phyloP scores from a whole-genome alignment of 1,139 yeast species.

The Sugiyamaella pinicola region DNA sequence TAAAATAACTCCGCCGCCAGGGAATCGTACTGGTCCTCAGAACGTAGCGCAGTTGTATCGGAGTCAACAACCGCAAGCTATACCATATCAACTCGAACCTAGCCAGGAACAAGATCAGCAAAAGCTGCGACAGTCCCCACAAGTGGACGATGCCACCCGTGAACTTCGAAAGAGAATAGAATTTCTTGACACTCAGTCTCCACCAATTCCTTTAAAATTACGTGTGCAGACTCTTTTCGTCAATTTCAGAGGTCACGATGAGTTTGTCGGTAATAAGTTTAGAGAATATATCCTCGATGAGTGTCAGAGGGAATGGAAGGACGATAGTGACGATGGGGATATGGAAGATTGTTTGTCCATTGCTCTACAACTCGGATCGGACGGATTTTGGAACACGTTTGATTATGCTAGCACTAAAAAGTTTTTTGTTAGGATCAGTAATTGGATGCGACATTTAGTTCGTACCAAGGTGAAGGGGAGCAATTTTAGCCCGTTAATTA shows the following conservation, averaged over 20 bases:
- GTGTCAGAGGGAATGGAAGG: slow-evolving; percentile 27
- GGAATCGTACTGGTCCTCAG: background rate
- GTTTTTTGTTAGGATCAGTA: slow-evolving; percentile 37
- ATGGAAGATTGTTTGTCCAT: slow-evolving; percentile 31
- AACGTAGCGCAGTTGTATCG: slow-evolving; percentile 15
- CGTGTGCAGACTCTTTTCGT: slow-evolving; percentile 4
- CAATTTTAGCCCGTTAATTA: slow-evolving; percentile 13
- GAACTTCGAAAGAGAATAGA: background rate
- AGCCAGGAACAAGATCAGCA: background rate
- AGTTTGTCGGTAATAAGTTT: slow-evolving; percentile 21
- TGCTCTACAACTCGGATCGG: slow-evolving; percentile 29
- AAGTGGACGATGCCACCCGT: background rate
- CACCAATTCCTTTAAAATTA: background rate
- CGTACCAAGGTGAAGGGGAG: slow-evolving; percentile 22
- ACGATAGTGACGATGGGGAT: slow-evolving; percentile 33
- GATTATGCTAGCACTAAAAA: slow-evolving; percentile 19
- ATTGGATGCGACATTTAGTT: slow-evolving; percentile 35
- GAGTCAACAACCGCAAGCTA: background rate
- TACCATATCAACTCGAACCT: background rate
- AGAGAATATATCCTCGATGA: slow-evolving; percentile 22
- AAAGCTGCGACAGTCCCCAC: background rate
- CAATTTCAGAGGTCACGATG: background rate
- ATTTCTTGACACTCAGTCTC: background rate
- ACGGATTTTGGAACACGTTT: slow-evolving; percentile 34
- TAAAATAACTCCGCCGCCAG: background rate